phyloP scores from a whole-genome alignment of 1,284 basidiomycete genomes.

The Cryptococcus sp. region DNA sequence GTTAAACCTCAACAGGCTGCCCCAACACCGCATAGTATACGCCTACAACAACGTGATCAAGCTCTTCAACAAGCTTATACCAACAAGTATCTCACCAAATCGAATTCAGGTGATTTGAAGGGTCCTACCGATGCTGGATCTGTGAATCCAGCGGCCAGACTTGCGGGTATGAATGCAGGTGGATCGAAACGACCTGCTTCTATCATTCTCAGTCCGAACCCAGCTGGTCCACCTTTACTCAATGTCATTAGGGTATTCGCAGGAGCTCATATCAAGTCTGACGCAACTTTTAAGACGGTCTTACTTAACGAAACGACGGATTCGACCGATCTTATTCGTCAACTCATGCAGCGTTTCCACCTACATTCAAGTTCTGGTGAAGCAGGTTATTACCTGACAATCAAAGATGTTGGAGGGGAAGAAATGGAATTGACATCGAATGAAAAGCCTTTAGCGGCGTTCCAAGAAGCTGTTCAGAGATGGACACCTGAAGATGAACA shows the following conservation, averaged over 20 bases:
- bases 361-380: conserved; percentile 55
- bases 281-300: conserved; percentile 97
- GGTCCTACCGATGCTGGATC: conserved; percentile 51
- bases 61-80: conserved; percentile 84
- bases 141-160: conserved; percentile 37
- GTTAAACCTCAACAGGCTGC: conserved; percentile 49
- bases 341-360: conserved; percentile 90
- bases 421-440: conserved; percentile 65
- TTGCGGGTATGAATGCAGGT: conserved; percentile 20
- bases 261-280: conserved; percentile 70
- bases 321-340: conserved; percentile 74
- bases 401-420: conserved; percentile 81
- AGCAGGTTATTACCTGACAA: conserved; percentile 78
- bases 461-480: conserved; percentile 59
- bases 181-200: conserved; percentile 47
- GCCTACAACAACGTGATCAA: conserved; percentile 77
- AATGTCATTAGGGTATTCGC: conserved; percentile 94
- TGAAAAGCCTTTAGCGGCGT: conserved; percentile 78
- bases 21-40: conserved; percentile 53
- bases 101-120: conserved; percentile 64
- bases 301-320: conserved; percentile 82
- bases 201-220: conserved; percentile 49
- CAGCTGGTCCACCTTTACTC: conserved; percentile 66
- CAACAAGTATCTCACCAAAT: conserved; percentile 72
- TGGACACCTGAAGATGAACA: conserved; percentile 29